Base-by-base conservation (phyloP, 345 rosid genomes). In the Lepidium aucheri region DNA sequence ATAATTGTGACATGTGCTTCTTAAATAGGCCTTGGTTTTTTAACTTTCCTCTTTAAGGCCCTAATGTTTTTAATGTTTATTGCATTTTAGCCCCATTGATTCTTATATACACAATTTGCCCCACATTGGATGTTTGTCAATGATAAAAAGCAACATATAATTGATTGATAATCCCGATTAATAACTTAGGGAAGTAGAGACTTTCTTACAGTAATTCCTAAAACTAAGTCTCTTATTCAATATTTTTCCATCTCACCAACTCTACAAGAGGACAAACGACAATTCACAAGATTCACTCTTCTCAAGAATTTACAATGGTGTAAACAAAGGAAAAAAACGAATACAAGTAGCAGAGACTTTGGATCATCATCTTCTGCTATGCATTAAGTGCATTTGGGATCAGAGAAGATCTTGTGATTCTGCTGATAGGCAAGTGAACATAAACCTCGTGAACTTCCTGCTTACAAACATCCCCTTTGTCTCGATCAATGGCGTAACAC, bases 381-480 rank as follows among this genome's bases (percentile, higher is more conserved):
- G 73, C 87, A 79, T 52, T 74, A 7, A 69, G 55, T 40, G 80
- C 69, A 44, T 62, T 56, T 0, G 86, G 79, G 40, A 69, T 62
- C 22, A 65, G 57, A 3, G 81, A 9, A 1, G 85, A 43, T 69
- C 86, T 81, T 33, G 74, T 57, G 79, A 77, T 89, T 78, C 91
- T 71, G 63, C 86, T 85, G 70, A 83, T 74, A 3, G 95, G 97
- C 39, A 94, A 77, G 24, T 79, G 83, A 60, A 84, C 87, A 57
- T 94, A 94, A 18, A 94, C 95, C 69, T 88, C 96, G 33, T 94
- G 95, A 62, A 88, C 95, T 53, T 90, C 90, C 53, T 84, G 85
- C 74, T 85, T 94, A 69, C 82, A 84, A 22, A 88, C 97, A 61
- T 88, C 99, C 14, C 89, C 99, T 43, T 83, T 83, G 65, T 94